Conservation (phyloP, 345 rosid species). For the Linum tenue region DNA sequence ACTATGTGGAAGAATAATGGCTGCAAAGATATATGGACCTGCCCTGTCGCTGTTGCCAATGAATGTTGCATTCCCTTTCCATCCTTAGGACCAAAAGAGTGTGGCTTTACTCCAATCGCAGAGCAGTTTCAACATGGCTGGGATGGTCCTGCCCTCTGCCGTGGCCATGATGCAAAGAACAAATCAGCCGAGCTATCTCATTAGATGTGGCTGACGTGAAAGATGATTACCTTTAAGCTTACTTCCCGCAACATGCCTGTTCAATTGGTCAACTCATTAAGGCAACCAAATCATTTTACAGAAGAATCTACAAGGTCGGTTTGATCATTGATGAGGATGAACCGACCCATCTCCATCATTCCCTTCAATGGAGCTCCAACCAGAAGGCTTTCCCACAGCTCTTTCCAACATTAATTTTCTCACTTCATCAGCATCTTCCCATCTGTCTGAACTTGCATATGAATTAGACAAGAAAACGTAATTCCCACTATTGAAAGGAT, state of each 20-base stretch:
- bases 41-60: too few species aligned
- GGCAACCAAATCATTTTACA: background rate
- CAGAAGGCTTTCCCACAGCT: constrained; percentile 12
- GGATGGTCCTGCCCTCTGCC: too few species aligned
- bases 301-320: background rate
- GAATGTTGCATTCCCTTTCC: too few species aligned
- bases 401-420: constrained; percentile 13
- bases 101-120: too few species aligned
- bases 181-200: too few species aligned
- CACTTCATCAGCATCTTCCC: constrained; percentile 12
- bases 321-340: constrained; percentile 4
- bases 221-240: too few species aligned
- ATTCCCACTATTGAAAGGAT: constrained; percentile 16
- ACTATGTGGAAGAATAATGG: too few species aligned
- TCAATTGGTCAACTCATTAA: background rate
- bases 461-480: constrained; percentile 15
- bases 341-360: constrained; percentile 7
- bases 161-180: too few species aligned
- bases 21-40: too few species aligned
- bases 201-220: too few species aligned
- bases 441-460: constrained; percentile 16
- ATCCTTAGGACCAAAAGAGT: too few species aligned
- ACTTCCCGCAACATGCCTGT: background rate
- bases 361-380: constrained; percentile 20
- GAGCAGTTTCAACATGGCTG: too few species aligned